A percentile compares a stretch with the other conserved stretches of the same genome.
Conservation (phyloP, 805 yeast species). For the Metschnikowia rubicola region DNA sequence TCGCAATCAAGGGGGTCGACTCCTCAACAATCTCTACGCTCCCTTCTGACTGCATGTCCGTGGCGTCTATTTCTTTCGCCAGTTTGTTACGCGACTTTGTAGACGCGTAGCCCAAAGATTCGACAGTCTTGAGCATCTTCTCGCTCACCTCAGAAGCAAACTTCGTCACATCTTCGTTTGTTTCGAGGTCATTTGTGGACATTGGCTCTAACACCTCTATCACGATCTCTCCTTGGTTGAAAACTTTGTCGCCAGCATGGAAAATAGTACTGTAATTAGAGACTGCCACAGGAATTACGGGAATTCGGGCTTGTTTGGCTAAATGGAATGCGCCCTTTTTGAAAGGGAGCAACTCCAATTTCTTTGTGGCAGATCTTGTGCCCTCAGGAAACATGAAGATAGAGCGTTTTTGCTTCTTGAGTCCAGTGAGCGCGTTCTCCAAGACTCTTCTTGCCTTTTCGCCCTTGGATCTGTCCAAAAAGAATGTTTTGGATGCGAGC, state of each 20-base stretch:
- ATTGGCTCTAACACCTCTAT: conserved; percentile 83
- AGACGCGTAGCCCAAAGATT: conserved; percentile 39
- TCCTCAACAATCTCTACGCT: conserved; percentile 18
- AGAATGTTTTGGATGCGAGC: conserved; percentile 85
- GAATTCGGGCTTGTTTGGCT: conserved; percentile 89
- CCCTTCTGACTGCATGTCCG: conserved; percentile 10
- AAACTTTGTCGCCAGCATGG: conserved; percentile 56
- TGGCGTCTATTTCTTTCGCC: not conserved
- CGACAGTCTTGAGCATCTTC: conserved; percentile 48
- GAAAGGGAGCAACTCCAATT: conserved; percentile 75
- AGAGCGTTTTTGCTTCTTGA: conserved; percentile 64
- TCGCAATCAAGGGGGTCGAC: conserved; percentile 16
- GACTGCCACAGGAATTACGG: conserved; percentile 84
- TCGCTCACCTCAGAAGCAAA: conserved; percentile 56
- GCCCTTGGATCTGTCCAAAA: conserved; percentile 78
- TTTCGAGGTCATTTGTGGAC: conserved; percentile 58
- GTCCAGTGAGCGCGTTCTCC: conserved; percentile 58
- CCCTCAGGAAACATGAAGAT: conserved; percentile 97
- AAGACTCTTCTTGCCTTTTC: conserved; percentile 73
- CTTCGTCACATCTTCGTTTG: conserved; percentile 65
- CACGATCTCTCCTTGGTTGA: conserved; percentile 71
- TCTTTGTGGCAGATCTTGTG: conserved; percentile 76
- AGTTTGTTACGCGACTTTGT: conserved; percentile 4
- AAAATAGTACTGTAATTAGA: conserved; percentile 78
- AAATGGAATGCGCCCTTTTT: conserved; percentile 98